Evolutionary conservation across 352 stramenopile genomes (phyloP).

Genomic region (Globisporangium abappressorium): DNA sequence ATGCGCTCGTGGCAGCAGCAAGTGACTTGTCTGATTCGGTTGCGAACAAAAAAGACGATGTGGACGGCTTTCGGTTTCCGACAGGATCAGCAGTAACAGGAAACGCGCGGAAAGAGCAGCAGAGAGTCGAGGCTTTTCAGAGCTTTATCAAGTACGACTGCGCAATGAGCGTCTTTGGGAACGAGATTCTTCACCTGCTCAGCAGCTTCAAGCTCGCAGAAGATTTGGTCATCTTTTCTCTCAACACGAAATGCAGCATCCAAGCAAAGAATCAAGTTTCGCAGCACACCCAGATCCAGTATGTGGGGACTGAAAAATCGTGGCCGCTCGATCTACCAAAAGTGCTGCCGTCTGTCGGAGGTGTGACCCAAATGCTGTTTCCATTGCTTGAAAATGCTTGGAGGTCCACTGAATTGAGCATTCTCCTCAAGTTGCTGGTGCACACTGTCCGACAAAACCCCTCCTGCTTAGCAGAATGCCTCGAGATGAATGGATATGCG

Average conservation of each 20-base stretch:
- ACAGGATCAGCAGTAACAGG: slow-evolving; percentile 7
- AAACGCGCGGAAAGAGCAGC: slow-evolving; percentile 31
- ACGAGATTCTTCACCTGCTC: slow-evolving; percentile 57
- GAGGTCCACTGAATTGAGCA: slow-evolving; percentile 38
- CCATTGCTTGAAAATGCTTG: slow-evolving; percentile 58
- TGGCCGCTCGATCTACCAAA: slow-evolving; percentile 52
- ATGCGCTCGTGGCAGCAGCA: slow-evolving; percentile 14
- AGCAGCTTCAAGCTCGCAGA: slow-evolving; percentile 59
- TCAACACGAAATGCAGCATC: slow-evolving; percentile 53
- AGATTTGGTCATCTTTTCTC: slow-evolving; percentile 49
- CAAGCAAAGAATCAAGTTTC: slow-evolving; percentile 22
- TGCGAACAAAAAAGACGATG: slow-evolving; percentile 41
- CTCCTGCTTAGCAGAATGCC: slow-evolving; percentile 53
- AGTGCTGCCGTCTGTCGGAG: slow-evolving; percentile 58
- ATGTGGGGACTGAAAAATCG: slow-evolving; percentile 46
- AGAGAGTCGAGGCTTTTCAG: slow-evolving; percentile 39
- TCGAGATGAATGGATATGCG: slow-evolving; percentile 54
- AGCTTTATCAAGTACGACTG: slow-evolving; percentile 63
- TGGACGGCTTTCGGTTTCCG: slow-evolving; percentile 32
- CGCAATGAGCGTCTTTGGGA: slow-evolving; percentile 52
- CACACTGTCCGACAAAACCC: slow-evolving; percentile 55
- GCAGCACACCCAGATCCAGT: slow-evolving; percentile 43
- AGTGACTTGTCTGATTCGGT: slow-evolving; percentile 26
- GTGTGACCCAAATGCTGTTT: slow-evolving; percentile 52
- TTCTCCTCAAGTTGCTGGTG: slow-evolving; percentile 45